Evolutionary conservation across 352 stramenopile genomes (phyloP).

Genomic region (Phytophthora kernoviae): DNA sequence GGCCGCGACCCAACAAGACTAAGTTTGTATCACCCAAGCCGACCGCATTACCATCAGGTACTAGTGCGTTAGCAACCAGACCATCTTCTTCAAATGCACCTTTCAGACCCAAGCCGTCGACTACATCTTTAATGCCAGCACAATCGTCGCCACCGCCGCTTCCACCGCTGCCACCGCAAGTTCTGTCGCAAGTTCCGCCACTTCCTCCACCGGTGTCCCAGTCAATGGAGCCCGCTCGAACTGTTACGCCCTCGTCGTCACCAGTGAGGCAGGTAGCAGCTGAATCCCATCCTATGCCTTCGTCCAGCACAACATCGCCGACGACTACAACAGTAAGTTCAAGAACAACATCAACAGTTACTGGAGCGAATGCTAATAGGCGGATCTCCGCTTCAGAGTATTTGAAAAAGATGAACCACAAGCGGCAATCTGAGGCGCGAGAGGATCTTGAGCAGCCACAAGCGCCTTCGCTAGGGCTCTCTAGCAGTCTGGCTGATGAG

Average conservation of each 20-base stretch:
- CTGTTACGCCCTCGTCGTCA: slow-evolving; percentile 16
- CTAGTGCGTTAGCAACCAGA: not conserved
- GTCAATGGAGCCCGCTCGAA: slow-evolving; percentile 3
- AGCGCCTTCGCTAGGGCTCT: slow-evolving; percentile 27
- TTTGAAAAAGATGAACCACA: slow-evolving; percentile 18
- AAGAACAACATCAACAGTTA: not conserved
- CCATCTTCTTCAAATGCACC: slow-evolving; percentile 4
- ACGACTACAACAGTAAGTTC: not conserved
- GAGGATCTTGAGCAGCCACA: slow-evolving; percentile 8
- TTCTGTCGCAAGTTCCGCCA: slow-evolving; percentile 9
- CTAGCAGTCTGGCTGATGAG: slow-evolving; percentile 12
- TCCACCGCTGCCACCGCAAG: slow-evolving; percentile 6
- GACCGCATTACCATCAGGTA: not conserved
- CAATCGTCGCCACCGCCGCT: not conserved
- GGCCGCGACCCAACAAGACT: slow-evolving; percentile 23
- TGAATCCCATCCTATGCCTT: not conserved
- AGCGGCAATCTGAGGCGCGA: slow-evolving; percentile 3
- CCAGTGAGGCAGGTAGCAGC: not conserved
- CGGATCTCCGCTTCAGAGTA: slow-evolving; percentile 41
- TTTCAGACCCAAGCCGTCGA: slow-evolving; percentile 4
- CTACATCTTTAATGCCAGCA: not conserved
- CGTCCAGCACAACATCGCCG: not conserved
- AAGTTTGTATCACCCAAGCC: slow-evolving; percentile 14
- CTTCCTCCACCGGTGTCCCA: not conserved
- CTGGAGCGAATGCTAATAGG: slow-evolving; percentile 5